Conservation (phyloP, 1,284 basidiomycete genomes). For the Trichosporon sp. region DNA sequence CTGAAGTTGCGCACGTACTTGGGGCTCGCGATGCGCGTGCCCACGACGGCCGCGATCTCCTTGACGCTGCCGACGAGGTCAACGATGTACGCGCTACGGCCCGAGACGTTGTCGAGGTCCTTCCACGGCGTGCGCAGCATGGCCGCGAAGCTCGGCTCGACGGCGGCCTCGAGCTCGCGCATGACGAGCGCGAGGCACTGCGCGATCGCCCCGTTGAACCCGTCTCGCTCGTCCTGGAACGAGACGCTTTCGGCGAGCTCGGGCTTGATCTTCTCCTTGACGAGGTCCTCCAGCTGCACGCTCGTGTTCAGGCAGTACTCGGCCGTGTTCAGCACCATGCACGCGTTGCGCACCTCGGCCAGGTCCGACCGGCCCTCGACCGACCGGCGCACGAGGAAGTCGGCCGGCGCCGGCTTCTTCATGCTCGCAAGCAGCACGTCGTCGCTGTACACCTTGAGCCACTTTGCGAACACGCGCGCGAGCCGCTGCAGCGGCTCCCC, state of each 20-base stretch:
- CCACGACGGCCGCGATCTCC: slow-evolving; percentile 47
- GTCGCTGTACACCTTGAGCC: slow-evolving; percentile 90
- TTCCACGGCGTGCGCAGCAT: slow-evolving; percentile 75
- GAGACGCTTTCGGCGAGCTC: slow-evolving; percentile 73
- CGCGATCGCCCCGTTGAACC: slow-evolving; percentile 82
- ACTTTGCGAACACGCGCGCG: slow-evolving; percentile 77
- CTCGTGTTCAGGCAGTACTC: slow-evolving; percentile 96
- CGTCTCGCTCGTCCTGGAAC: slow-evolving; percentile 77
- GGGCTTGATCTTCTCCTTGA: slow-evolving; percentile 72
- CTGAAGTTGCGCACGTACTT: slow-evolving; percentile 86
- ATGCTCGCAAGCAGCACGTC: slow-evolving; percentile 72
- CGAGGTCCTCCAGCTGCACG: slow-evolving; percentile 85
- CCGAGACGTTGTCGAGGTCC: slow-evolving; percentile 72
- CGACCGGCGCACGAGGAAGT: slow-evolving; percentile 58
- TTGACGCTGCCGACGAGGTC: slow-evolving; percentile 91
- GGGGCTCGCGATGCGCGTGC: slow-evolving; percentile 72
- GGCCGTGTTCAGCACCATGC: slow-evolving; percentile 88
- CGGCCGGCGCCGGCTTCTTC: slow-evolving; percentile 55
- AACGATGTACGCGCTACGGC: slow-evolving; percentile 71
- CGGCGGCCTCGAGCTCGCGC: slow-evolving; percentile 72
- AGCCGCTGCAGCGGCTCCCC: slow-evolving; percentile 76
- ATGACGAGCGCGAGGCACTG: slow-evolving; percentile 70
- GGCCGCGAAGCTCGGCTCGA: slow-evolving; percentile 67
- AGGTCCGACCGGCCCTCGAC: slow-evolving; percentile 70
- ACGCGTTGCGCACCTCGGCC: slow-evolving; percentile 70